These are phyloP conservation scores for Talaromyces albobiverticillius DNA, from an alignment of 2,329 filamentous ascomycete genomes.

Conservation along the genomic window DNA sequence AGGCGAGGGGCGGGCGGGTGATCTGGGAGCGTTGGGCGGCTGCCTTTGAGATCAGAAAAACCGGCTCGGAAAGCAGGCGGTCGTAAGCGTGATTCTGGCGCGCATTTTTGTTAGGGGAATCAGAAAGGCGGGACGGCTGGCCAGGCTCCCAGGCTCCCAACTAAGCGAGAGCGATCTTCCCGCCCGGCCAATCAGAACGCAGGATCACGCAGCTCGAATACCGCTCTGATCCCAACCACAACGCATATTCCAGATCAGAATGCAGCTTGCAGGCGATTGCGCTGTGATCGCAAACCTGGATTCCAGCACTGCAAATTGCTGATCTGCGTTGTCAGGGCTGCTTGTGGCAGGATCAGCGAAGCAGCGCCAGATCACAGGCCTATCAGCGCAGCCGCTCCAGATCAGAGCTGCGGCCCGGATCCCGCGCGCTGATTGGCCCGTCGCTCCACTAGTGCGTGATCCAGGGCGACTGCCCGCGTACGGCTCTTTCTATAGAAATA, in stretches of 20 bases:
- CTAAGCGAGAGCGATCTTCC: constrained; percentile 33
- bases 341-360: constrained; percentile 25
- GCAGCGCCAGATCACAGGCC: constrained; percentile 23
- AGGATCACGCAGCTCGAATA: constrained; percentile 38
- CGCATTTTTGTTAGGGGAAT: constrained; percentile 19
- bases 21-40: too few relatives aligned
- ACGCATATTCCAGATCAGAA: constrained; percentile 18
- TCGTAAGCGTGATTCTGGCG: constrained; percentile 31
- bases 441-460: constrained; percentile 35
- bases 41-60: constrained; percentile 22
- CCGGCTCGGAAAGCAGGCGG: constrained; percentile 31
- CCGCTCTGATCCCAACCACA: constrained; percentile 36
- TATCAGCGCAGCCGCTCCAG: constrained; percentile 27
- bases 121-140: constrained; percentile 15
- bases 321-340: constrained; percentile 21
- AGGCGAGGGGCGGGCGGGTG: constrained; percentile 31
- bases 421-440: constrained; percentile 35
- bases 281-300: constrained; percentile 17
- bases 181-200: constrained; percentile 31
- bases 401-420: too few relatives aligned
- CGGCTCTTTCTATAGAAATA: constrained; percentile 39
- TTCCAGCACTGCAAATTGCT: constrained; percentile 16
- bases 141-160: constrained; percentile 1
- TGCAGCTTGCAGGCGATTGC: constrained; percentile 18
- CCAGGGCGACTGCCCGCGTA: constrained; percentile 27